Conservation (phyloP, 2,329 filamentous ascomycete species). For the Claviceps sp. region DNA sequence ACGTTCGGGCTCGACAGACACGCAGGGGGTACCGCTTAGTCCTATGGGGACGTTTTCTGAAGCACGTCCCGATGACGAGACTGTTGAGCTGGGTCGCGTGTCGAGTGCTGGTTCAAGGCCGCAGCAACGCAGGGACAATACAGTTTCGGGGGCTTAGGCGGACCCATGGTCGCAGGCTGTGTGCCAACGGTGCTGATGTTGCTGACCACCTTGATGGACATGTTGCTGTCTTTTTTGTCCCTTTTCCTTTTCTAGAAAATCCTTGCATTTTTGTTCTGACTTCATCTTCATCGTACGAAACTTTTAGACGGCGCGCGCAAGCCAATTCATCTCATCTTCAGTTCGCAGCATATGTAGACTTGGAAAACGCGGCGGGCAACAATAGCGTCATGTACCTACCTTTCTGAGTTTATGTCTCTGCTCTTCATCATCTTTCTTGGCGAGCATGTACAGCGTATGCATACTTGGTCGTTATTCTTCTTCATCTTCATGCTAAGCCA, state of each 20-base stretch:
- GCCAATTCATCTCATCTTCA: too few relatives aligned
- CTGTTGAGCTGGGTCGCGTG: constrained; percentile 14
- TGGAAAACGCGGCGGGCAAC: too few relatives aligned
- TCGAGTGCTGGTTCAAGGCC: constrained; percentile 12
- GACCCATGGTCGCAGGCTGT: constrained; percentile 5
- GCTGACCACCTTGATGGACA: background rate
- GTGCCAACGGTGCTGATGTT: background rate
- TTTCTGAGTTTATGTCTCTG: too few relatives aligned
- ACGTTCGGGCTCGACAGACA: constrained; percentile 15
- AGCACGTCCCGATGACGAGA: constrained; percentile 15
- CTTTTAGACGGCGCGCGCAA: too few relatives aligned
- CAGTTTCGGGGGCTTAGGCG: constrained; percentile 12
- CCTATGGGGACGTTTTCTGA: constrained; percentile 12
- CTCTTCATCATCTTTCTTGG: too few relatives aligned
- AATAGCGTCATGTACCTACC: too few relatives aligned
- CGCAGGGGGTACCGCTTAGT: constrained; percentile 5
- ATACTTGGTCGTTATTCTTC: too few relatives aligned
- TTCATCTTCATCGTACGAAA: background rate
- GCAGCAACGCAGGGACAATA: constrained; percentile 16
- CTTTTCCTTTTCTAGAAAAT: background rate
- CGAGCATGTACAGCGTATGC: too few relatives aligned
- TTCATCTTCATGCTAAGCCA: too few relatives aligned
- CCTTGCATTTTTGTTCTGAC: background rate
- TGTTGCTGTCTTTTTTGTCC: background rate
- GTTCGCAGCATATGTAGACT: too few relatives aligned